These are phyloP conservation scores for Knoxia roxburghii DNA, from an alignment of 257 asterid genomes.

Conservation along the genomic window DNA sequence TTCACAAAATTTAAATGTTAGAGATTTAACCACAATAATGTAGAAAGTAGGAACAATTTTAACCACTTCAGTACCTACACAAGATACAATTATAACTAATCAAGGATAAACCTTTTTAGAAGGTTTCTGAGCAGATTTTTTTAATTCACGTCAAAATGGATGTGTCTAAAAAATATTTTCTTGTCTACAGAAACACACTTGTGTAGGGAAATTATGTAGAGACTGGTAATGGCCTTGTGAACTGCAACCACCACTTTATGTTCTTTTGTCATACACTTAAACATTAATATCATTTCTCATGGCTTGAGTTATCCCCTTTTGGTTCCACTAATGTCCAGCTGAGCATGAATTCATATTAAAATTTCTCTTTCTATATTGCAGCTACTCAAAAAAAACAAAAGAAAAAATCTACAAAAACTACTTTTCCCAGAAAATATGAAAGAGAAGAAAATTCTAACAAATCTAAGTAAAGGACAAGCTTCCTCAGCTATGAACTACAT, in stretches of 20 bases:
- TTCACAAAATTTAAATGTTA: slow-evolving; percentile 12
- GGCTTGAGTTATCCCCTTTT: not conserved
- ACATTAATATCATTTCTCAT: not conserved
- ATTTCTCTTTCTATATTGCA: not conserved
- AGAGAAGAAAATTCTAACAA: not conserved
- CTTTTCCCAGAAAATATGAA: not conserved
- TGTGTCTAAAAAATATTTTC: too few relatives aligned
- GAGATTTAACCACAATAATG: not conserved
- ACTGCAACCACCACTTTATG: not conserved
- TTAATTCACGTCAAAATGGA: not conserved
- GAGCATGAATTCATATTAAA: not conserved
- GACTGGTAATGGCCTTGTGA: not conserved
- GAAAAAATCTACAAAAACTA: not conserved
- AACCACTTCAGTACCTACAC: not conserved
- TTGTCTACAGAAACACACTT: not conserved
- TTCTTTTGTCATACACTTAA: not conserved
- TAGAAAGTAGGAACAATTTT: not conserved
- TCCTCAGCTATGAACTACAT: not conserved
- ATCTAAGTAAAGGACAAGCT: not conserved
- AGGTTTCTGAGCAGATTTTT: not conserved
- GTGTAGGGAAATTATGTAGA: not conserved
- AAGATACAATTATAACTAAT: not conserved
- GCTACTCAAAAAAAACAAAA: not conserved
- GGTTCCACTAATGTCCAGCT: not conserved
- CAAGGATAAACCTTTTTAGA: not conserved